Base-by-base conservation (phyloP, 768 basidiomycete species). In the Agaricus subrufescens region DNA sequence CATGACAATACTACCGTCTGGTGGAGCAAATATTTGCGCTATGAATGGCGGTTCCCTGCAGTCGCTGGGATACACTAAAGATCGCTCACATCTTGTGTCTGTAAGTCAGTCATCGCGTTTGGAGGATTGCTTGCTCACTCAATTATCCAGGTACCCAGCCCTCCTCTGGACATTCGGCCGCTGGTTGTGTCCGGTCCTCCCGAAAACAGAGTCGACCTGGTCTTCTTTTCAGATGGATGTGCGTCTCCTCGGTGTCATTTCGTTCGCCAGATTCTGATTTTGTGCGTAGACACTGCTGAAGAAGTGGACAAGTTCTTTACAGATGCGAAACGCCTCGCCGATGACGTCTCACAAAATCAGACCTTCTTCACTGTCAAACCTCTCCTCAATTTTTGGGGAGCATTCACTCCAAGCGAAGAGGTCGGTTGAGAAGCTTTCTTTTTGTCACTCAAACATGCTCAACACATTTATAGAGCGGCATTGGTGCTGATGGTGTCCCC, bases 181-280 rank as follows among this genome's bases (percentile, higher is more conserved):
- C 73, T 91, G 26, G 71, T 81, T 27, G 69, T 78, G 4, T 86
- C 87, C 31, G 89, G 89, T 0, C 73, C 80, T 7, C 76, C 82
- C 10, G 65, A 66, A 38, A 91, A 91, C 64, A 80, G 89, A 15
- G 80, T 89, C 26, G 83, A 89, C 69, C 70, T 91, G 8, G 81
- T 88, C 10, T 91, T 91, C 70, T 89, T 91, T 66, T 78, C 82
- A 0, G 88, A 91, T 59, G 89, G 89, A 34, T 91, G 89, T 89
- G 66, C 58, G 87, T 75, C 27, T 30, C 19, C 15, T 3, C 11
- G 34, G 11, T 52, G 29, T 23, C 10, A 39, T 14, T 46, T 53
- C 15, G 27, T 26, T 15, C 10, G 42, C 40, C 31, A 26, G 30
- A 29, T 48, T 15, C 15, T 50, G 26, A 12, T 27, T 14, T 47